Base-by-base conservation (phyloP, 2,329 filamentous ascomycete species). In the Xylaria sp. region DNA sequence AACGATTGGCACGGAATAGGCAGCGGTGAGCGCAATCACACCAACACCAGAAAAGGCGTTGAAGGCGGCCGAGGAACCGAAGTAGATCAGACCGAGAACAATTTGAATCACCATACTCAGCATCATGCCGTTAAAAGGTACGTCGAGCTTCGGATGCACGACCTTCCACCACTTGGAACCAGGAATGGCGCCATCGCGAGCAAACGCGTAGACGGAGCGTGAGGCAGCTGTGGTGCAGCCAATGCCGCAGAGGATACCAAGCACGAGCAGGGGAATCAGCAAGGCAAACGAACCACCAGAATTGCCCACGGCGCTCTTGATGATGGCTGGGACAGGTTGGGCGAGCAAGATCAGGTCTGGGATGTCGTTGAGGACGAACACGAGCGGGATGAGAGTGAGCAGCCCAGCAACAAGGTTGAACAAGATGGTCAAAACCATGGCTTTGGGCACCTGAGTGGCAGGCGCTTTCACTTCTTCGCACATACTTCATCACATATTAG, bases 61-160 rank as follows among this genome's bases (percentile, higher is more conserved):
- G 83, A 92, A 92, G n/a, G 90, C 90, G 12, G 89, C 87, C 0
- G 85, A 80, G 1, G 89, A 91, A 56, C 90, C 90, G 71, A 93
- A 91, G 82, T 92, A 91, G 78, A 93, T 88, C 74, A 90, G 76
- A 39, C 88, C 90, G 5, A 93, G 86, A 15, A 87, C 60, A 65
- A 92, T 84, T 79, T 92, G 86, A 33, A 92, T 82, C 3, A 80
- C 85, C 87, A 91, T 91, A 75, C 86, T 88, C 64, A 92, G 85
- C 87, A 92, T 89, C 90, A 92, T 92, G 71, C 89, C 89, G 77
- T 92, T 92, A 64, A 92, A 74, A 0, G 90, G 90, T 3, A 92
- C 85, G 70, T 91, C 89, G 0, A 91, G 83, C 67, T 83, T 87
- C 56, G 80, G 80, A 82, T 92, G 87, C 73, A 92, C 86, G 70